Evolutionary conservation across 345 rosid species (phyloP).

Genomic region (Eucalyptus pumila): DNA sequence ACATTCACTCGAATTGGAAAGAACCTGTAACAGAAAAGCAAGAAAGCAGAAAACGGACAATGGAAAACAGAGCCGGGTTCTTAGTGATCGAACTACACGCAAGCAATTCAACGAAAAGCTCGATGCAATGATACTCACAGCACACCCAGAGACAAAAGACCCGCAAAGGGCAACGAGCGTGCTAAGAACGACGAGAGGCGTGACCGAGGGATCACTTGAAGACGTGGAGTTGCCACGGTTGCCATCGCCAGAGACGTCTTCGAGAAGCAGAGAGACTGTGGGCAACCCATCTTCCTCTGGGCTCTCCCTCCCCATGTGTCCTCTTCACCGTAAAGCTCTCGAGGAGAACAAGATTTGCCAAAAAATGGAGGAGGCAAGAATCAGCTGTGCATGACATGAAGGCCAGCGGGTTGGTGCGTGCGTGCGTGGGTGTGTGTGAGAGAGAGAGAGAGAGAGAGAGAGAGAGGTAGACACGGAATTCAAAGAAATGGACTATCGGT

Average conservation of each 20-base stretch:
- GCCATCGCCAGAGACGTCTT: neutral
- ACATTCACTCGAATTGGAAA: neutral
- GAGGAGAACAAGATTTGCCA: neutral
- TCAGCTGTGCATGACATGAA: neutral
- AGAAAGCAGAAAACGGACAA: neutral
- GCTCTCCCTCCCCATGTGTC: neutral
- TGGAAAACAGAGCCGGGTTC: neutral
- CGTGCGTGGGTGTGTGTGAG: rapidly evolving
- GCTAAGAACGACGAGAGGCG: constrained; percentile 17
- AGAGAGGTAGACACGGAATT: neutral
- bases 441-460: neutral
- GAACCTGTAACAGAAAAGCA: neutral
- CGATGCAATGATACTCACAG: constrained; percentile 14
- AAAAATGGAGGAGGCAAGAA: neutral
- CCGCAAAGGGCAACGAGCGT: constrained; percentile 33
- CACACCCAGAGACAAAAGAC: constrained; percentile 8
- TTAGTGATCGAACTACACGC: neutral
- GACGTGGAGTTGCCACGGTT: neutral
- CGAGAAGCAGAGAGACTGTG: neutral
- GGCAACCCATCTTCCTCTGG: neutral
- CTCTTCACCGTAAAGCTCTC: neutral
- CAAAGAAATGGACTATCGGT: neutral
- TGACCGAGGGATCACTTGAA: neutral
- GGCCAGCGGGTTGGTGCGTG: neutral
- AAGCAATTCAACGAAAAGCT: neutral